These are phyloP conservation scores for Termitomyces sp. DNA, from an alignment of 1,284 basidiomycete species.

Conservation along the genomic window DNA sequence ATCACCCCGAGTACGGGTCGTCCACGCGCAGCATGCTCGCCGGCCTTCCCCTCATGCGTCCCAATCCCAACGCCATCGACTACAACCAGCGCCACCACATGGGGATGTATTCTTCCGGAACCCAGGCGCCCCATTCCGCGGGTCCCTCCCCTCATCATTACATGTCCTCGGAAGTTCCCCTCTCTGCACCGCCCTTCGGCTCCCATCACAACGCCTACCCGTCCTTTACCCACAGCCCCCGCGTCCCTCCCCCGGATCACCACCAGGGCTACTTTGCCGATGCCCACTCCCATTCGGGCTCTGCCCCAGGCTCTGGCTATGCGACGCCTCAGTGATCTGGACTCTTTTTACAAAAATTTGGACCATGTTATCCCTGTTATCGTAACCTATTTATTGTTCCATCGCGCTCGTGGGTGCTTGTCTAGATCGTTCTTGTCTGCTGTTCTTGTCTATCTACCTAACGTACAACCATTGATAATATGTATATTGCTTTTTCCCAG, in stretches of 20 bases:
- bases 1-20: conserved; percentile 27
- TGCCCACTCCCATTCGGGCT: conserved; percentile 37
- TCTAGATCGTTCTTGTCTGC: too few relatives aligned
- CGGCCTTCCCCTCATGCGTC: conserved; percentile 25
- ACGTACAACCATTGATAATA: too few relatives aligned
- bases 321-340: conserved; percentile 38
- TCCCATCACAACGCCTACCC: conserved; percentile 33
- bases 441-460: too few relatives aligned
- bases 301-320: conserved; percentile 41
- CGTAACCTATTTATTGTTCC: too few relatives aligned
- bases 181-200: conserved; percentile 48
- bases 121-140: conserved; percentile 25
- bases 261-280: conserved; percentile 33
- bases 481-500: too few relatives aligned
- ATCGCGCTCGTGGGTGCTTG: too few relatives aligned
- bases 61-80: conserved; percentile 27
- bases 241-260: conserved; percentile 26
- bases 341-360: not conserved
- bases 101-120: conserved; percentile 28
- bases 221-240: conserved; percentile 30
- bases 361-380: not conserved
- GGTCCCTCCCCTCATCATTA: conserved; percentile 27
- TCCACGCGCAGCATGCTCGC: conserved; percentile 31
- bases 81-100: conserved; percentile 29
- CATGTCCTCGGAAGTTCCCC: conserved; percentile 43